Base-by-base conservation (phyloP, 805 yeast genomes). In the Nematodospora valgi region DNA sequence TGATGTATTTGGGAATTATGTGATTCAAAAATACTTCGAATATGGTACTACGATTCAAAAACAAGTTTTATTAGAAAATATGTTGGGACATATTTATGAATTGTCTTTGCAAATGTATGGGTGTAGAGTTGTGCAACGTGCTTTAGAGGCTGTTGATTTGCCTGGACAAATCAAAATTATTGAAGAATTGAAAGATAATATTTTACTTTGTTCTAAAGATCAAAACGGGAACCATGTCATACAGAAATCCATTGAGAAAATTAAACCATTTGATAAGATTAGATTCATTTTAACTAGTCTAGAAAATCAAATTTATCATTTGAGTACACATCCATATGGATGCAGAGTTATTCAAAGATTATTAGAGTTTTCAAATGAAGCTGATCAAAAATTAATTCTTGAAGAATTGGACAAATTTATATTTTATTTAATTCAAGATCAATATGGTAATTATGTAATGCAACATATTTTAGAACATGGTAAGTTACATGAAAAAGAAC, bases 171-270 rank as follows among this genome's bases (percentile, higher is more conserved):
- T 81, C 18, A 59, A 59, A 22, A 70, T 93, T 21, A 78, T 87
- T 33, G 66, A 69, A 17, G 98, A 93, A 60, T 66, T 93, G 41
- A 75, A 70, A 34, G 72, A 73, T 38, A 75, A 91, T 59, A 85
- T 91, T 40, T 52, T 68, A 27, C 45, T 60, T 18, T 66, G 72
- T 44, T 66, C 70, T 20, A 87, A 87, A 54, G 98, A 93, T 59
- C 98, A 91, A 64, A 93, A 93, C 59, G 98, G 98, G 45, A 93
- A 93, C 58, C 99, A 93, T 59, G 98, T 93, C 12, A 84, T 93
- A 44, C 99, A 93, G 63, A 91, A 89, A 57, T 81, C 96, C 1
- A 86, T 93, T 47, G 98, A 93, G 61, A 68, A 77, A 40, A 78
- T 89, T 33, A 29, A 30, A 21, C 93, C 96, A 4, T 77, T 85